Evolutionary conservation across 805 yeast species (phyloP), one percentile per base, ranked within the genome.

Genomic region (Ogataea methanolica): DNA sequence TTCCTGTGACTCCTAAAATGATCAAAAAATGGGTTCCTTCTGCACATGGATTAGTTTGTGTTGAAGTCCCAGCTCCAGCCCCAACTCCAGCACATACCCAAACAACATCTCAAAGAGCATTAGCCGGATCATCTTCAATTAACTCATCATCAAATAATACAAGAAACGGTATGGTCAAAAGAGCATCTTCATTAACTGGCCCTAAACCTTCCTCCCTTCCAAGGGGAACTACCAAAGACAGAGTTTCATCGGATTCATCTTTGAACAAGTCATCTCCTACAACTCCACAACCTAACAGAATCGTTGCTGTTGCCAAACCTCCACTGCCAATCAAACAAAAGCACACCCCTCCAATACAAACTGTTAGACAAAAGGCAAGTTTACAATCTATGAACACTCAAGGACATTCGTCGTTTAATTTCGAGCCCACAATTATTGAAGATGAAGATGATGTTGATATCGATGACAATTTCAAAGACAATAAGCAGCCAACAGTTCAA

Each of bases 11-110:
- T 16, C 70, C 71, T 14, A 76, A 69, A 46, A 83, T 77, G 67
- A 76, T 84, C 9, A 83, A 82, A 54, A 83, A 79, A 52, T 85
- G 85, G 66, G 74, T 85, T 41, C 92, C 94, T 2, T 83, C 89
- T 2, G 82, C 87, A 4, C 74, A 79, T 55, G 94, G 94, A 14
- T 71, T 85, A 46, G 76, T 82, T 43, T 73, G 83, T 9, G 70
- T 85, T 5, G 91, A 85, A 55, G 90, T 85, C 4, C 87, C 89
- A 0, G 75, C 73, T 12, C 55, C 58, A 6, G 31, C 62, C 36
- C 59, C 53, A 3, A 19, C 52, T 12, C 23, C 45, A 2, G 16
- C 42, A 16, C 34, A 39, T 7, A 40, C 53, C 31, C 31, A 26
- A 26, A 38, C 52, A 6, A 39, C 52, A 17, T 40, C 49, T 14